Base-by-base conservation (phyloP, 768 basidiomycete genomes). In the Trametes cingulata region DNA sequence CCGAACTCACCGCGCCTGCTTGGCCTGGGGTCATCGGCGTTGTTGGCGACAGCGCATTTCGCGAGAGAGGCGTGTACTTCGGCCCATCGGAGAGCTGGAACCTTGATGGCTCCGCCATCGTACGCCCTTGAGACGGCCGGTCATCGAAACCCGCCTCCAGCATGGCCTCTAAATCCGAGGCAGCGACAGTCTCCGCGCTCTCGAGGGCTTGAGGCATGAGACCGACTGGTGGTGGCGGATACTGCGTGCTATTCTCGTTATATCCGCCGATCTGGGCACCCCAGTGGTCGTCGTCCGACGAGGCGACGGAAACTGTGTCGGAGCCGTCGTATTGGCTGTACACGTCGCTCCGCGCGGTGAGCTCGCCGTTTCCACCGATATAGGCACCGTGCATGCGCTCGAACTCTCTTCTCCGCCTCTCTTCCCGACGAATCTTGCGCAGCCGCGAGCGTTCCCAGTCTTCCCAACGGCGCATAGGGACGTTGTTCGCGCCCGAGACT, bases 381-480 rank as follows among this genome's bases (percentile, higher is more conserved):
- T 91, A 90, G 15, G 81, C 77, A 29, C 89, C 88, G 71, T 91
- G 86, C 35, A 79, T 73, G 43, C 91, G 84, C 68, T 95, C 94
- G 65, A 97, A 82, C 7, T 98, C 94, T 68, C 79, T 80, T 58
- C 88, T 77, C 58, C 93, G 79, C 65, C 88, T 82, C 67, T 94
- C 92, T 68, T 97, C 95, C 1, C 97, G 86, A 61, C 84, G 86
- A 33, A 96, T 63, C 75, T 98, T 98, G 51, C 96, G 88, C 47
- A 98, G 79, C 43, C 97, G 83, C 24, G 94, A 96, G 22, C 95
- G 85, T 70, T 99, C 97, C 97, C 96, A 99, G 67, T 99, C 96
- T 75, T 98, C 97, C 97, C 97, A 99, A 50, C 96, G 83, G n/a
- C 96, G 85, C 71, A 98, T 76, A 0, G 97, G 94, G n/a, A 98